Evolutionary conservation across 768 basidiomycete species (phyloP), one percentile per base, ranked within the genome.

Genomic region (Collybiopsis confluens): DNA sequence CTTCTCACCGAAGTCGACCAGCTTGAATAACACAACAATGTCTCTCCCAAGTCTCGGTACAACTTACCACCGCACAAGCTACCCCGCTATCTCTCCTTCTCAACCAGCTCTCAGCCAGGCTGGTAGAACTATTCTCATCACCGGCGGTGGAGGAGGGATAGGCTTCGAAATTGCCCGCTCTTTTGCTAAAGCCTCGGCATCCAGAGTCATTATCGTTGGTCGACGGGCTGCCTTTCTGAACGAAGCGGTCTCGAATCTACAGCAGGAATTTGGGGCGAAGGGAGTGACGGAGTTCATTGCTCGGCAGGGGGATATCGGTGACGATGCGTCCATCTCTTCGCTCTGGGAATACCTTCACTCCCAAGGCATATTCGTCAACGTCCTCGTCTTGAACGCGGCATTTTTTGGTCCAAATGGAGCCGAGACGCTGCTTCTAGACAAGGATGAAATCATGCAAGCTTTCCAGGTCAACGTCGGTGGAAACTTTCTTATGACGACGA

Each of bases 251-350:
- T 20, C 8, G 10, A 48, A 38, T 20, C 33, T 48, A n/a, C 35
- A 33, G 15, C 21, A 37, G 5, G 47, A 48, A 16, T 48, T 48
- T 13, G 30, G 30, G 30, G 26, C 21, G n/a, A 30, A 20, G n/a
- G 20, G n/a, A 4, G 6, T 23, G 4, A 48, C 47, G 5, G 35
- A 48, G 26, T 48, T 48, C 33, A 37, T 48, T 5, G 23, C 47
- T 48, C 47, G 47, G 9, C 47, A 48, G 23, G 47, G 47, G 35
- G 35, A 48, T 21, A 48, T 48, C 23, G 35, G 47, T 2, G 30
- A 35, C 18, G 47, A 48, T 20, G n/a, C 18, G 6, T 48, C 35
- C 21, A 26, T 38, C 27, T 23, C 47, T 13, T 20, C 18, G 6
- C 35, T 48, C 1, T 48, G 47, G 47, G 35, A 48, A 6, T 48